Conservation (phyloP, 164 flowering plant genomes). For the Amborella trichopoda region DNA sequence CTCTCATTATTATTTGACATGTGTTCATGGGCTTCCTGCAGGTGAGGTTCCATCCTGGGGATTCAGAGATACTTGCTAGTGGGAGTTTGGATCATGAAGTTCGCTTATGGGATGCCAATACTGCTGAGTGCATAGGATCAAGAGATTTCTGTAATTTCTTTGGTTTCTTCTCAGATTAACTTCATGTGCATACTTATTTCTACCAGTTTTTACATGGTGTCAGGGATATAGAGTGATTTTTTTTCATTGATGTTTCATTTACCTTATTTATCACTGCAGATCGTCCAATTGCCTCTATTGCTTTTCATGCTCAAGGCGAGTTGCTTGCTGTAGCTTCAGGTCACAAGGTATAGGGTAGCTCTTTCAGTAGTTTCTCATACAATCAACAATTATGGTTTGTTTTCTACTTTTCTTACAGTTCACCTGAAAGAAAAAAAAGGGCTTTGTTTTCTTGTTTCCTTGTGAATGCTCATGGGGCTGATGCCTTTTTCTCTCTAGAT, state of each 20-base stretch:
- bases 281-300: slow-evolving; percentile 96
- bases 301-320: slow-evolving; percentile 93
- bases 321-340: slow-evolving; percentile 97
- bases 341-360: slow-evolving; percentile 56
- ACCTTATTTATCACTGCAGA: slow-evolving; percentile 23
- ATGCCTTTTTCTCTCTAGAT: neutral
- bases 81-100: slow-evolving; percentile 99
- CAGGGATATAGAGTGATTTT: no score
- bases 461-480: no score
- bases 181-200: no score
- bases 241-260: neutral
- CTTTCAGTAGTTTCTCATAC: neutral
- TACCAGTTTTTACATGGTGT: no score
- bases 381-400: no score
- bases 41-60: slow-evolving; percentile 91
- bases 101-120: slow-evolving; percentile 85
- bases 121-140: slow-evolving; percentile 75
- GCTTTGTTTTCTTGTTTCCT: neutral
- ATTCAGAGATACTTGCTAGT: slow-evolving; percentile 79
- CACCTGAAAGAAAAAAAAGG: slow-evolving; percentile 1
- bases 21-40: slow-evolving; percentile 18
- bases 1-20: no score
- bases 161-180: neutral
- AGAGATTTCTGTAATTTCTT: slow-evolving; percentile 68
- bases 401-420: neutral